Base-by-base conservation (phyloP, 2,329 filamentous ascomycete genomes). In the Ramularia endophylla region DNA sequence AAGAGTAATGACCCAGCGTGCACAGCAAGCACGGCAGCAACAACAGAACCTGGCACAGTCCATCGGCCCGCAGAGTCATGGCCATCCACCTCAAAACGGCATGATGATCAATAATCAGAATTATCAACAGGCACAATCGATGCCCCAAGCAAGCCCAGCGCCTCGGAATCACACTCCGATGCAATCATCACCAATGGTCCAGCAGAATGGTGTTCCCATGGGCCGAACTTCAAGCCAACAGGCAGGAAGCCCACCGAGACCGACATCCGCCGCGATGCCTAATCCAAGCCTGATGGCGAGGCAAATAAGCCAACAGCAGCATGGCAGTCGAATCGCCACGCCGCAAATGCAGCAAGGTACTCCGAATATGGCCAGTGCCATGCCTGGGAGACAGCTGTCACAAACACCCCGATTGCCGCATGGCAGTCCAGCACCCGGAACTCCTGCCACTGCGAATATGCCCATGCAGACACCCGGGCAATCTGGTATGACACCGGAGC, bases 221-320 rank as follows among this genome's bases (percentile, higher is more conserved):
- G 61, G 81, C 47, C 72, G 74, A 27, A 79, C 78, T 36, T 84
- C 82, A 1, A 81, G 74, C 52, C 81, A 85, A 71, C 80, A 79
- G 15, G 78, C 71, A 38, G 65, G 64, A 15, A 86, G 81, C 54
- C 83, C 83, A 18, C 70, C 79, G 13, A 71, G 82, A 32, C 80
- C 83, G 12, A 68, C 80, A 1, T 85, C 82, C 12, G 79, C 80
- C 4, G 77, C 79, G 3, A 80, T 62, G 50, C 59, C 58, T 35
- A 57, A 62, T 36, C 51, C 54, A 8, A 51, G 53, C 25, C 50
- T 59, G 12, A 66, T 66, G 64, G 58, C 53, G 9, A 50, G 64
- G 38, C 61, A 65, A 35, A 45, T 54, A 37, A 65, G 63, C 41
- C 64, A 66, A 46, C 63, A 65, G 46, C 55, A 59, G 29, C 53